These are phyloP conservation scores for Zymoseptoria crescenta DNA, from an alignment of 2,329 filamentous ascomycete genomes.

Conservation along the genomic window DNA sequence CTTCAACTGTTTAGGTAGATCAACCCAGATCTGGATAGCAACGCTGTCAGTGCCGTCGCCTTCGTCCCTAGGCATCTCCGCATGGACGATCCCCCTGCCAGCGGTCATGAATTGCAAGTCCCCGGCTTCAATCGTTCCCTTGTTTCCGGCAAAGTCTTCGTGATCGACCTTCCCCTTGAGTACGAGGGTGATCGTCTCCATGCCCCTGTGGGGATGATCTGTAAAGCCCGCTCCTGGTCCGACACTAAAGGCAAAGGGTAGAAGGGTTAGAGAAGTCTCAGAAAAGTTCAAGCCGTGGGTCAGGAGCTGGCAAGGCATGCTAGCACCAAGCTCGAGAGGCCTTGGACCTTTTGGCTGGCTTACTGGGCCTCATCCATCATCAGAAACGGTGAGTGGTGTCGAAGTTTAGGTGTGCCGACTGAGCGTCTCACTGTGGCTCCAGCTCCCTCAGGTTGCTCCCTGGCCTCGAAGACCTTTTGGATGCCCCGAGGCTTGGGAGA, in stretches of 20 bases:
- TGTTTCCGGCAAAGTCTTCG: constrained; percentile 83
- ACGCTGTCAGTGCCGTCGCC: constrained; percentile 68
- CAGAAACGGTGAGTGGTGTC: constrained; percentile 84
- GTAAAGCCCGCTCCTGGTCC: constrained; percentile 54
- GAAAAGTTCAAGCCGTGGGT: background rate
- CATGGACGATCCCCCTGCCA: constrained; percentile 83
- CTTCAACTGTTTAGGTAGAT: constrained; percentile 75
- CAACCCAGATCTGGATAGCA: constrained; percentile 93
- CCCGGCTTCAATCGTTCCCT: constrained; percentile 74
- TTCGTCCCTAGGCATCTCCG: constrained; percentile 84
- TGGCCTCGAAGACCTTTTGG: constrained; percentile 71
- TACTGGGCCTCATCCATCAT: constrained; percentile 64
- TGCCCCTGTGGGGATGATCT: constrained; percentile 54
- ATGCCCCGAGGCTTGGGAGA: constrained; percentile 69
- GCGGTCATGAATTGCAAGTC: constrained; percentile 98
- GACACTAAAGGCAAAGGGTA: constrained; percentile 54
- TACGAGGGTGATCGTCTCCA: constrained; percentile 86
- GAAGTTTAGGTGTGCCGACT: constrained; percentile 73
- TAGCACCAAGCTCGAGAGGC: too few relatives aligned
- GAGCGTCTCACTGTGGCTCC: constrained; percentile 81
- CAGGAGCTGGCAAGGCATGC: too few relatives aligned
- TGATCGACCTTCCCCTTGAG: constrained; percentile 81
- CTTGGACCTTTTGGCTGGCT: background rate
- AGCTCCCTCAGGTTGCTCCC: constrained; percentile 80
- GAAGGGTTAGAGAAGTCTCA: constrained; percentile 37